Conservation (phyloP, 805 yeast genomes). For the Kazachstania kunashirensis region DNA sequence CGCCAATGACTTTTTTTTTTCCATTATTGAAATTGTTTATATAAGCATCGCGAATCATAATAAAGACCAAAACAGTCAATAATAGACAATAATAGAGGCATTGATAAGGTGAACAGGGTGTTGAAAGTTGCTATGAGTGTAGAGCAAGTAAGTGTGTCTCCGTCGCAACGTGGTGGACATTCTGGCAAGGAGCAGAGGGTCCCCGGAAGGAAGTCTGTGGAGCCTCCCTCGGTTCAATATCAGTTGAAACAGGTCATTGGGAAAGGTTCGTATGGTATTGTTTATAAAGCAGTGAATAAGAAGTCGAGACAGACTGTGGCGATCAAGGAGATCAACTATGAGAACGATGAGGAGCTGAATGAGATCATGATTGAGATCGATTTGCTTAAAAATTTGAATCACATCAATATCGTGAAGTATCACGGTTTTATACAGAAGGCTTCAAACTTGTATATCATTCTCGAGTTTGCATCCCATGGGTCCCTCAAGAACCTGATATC, state of each 20-base stretch:
- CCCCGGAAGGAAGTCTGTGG: neutral
- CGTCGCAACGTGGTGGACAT: conserved; percentile 4
- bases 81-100: no score
- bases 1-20: no score
- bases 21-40: no score
- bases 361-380: conserved; percentile 54
- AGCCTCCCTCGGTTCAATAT: conserved; percentile 28
- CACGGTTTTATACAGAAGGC: conserved; percentile 77
- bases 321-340: conserved; percentile 64
- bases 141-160: conserved; percentile 5
- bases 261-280: conserved; percentile 85
- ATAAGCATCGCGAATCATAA: no score
- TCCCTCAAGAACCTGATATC: conserved; percentile 41
- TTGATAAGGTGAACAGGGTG: no score
- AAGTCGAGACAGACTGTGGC: conserved; percentile 64
- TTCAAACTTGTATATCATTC: conserved; percentile 61
- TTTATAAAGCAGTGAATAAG: conserved; percentile 63
- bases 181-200: neutral
- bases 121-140: no score
- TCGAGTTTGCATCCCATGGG: conserved; percentile 63
- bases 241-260: conserved; percentile 62
- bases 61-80: no score
- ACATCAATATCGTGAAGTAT: conserved; percentile 84
- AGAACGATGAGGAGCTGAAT: conserved; percentile 63
- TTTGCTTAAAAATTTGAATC: conserved; percentile 66